phyloP scores from a whole-genome alignment of 768 basidiomycete species.

The Kwoniella pini region DNA sequence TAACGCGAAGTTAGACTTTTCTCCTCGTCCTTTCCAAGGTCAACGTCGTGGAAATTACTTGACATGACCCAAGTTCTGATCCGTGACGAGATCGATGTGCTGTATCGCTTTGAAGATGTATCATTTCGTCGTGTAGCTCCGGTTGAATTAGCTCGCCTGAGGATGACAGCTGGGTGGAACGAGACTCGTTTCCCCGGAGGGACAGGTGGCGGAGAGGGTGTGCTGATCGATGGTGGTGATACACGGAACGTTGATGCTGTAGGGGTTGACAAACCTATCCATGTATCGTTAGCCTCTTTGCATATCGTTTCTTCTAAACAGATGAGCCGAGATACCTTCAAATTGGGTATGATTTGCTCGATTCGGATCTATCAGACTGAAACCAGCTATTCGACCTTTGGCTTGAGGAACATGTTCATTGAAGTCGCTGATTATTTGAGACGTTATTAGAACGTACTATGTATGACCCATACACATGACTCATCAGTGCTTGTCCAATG shows the following conservation, averaged over 20 bases:
- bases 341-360: neutral
- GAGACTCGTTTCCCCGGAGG: neutral
- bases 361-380: no score
- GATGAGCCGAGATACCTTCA: neutral
- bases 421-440: constrained; percentile 1
- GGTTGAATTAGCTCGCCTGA: neutral
- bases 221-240: neutral
- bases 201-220: neutral
- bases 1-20: neutral
- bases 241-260: neutral
- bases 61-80: constrained; percentile 4
- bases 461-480: no score
- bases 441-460: constrained; percentile 1
- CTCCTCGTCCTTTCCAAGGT: neutral
- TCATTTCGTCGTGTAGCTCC: no score
- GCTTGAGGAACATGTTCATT: neutral
- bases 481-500: no score
- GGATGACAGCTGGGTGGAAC: neutral
- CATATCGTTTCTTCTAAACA: no score
- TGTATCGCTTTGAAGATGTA: neutral
- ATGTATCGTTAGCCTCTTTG: no score
- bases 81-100: neutral
- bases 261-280: neutral
- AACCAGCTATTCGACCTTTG: no score
- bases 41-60: neutral